Evolutionary conservation across 371 early-diverging fungal species (phyloP).

Genomic region (Polyrhizophydium stewartii): DNA sequence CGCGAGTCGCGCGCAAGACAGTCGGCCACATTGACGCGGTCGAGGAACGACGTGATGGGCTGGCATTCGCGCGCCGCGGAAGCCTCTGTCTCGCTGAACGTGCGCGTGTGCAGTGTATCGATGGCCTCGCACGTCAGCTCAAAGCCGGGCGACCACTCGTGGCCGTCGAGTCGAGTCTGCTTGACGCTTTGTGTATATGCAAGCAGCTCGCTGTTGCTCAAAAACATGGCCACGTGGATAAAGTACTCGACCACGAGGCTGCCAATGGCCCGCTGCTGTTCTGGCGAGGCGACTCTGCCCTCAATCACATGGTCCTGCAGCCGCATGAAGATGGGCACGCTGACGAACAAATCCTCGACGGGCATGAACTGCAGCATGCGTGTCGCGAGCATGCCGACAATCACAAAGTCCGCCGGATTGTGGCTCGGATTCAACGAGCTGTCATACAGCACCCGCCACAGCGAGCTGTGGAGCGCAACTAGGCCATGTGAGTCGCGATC

Average conservation of each 20-base stretch:
- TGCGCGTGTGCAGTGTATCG: neutral
- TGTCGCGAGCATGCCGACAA: slow-evolving; percentile 50
- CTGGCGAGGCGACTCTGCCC: slow-evolving; percentile 26
- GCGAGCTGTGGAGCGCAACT: slow-evolving; percentile 23
- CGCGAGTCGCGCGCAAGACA: neutral
- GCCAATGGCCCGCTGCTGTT: slow-evolving; percentile 54
- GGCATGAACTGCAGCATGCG: slow-evolving; percentile 48
- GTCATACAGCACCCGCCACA: slow-evolving; percentile 54
- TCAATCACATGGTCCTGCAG: slow-evolving; percentile 27
- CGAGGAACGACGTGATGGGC: no score
- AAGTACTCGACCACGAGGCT: slow-evolving; percentile 56
- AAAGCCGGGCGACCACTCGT: slow-evolving; percentile 13
- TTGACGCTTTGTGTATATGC: slow-evolving; percentile 19
- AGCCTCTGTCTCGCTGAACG: slow-evolving; percentile 6
- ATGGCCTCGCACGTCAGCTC: slow-evolving; percentile 3
- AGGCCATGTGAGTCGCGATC: no score
- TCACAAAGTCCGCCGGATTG: slow-evolving; percentile 56
- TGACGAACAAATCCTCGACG: slow-evolving; percentile 56
- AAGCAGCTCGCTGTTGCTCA: slow-evolving; percentile 26
- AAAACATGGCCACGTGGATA: slow-evolving; percentile 33
- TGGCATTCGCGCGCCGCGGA: neutral
- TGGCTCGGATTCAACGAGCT: slow-evolving; percentile 47
- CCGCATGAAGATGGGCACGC: slow-evolving; percentile 61
- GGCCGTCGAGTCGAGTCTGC: slow-evolving; percentile 6
- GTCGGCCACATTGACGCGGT: neutral